Conservation (phyloP, 148 eudicot species). For the Rhododendron kiyosumense region DNA sequence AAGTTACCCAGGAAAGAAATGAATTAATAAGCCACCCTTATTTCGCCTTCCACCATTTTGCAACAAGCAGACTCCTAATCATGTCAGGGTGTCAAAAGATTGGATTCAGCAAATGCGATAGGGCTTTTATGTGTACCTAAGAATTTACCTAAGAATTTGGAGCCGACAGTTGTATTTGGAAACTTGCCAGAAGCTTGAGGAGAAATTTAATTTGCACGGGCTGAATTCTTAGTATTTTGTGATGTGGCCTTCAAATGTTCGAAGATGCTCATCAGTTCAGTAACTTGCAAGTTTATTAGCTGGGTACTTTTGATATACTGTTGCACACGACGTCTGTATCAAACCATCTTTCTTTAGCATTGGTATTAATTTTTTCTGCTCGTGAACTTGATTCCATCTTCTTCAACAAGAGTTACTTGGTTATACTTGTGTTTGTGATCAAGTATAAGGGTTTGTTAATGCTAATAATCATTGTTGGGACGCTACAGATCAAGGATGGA, state of each 20-base stretch:
- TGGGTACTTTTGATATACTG: too few species aligned
- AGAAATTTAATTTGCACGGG: neutral
- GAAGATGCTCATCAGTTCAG: neutral
- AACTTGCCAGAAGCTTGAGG: neutral
- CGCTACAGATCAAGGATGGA: slow-evolving; percentile 54
- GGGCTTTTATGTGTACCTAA: neutral
- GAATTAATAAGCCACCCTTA: neutral
- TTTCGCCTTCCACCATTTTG: neutral
- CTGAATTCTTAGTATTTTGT: neutral
- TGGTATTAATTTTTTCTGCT: neutral
- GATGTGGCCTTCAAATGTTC: neutral
- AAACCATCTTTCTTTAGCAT: neutral
- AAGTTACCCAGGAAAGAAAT: neutral
- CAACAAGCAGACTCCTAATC: neutral
- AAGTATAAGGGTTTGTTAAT: neutral
- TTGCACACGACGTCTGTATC: neutral
- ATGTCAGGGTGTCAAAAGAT: neutral
- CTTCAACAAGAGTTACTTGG: neutral
- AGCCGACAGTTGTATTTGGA: neutral
- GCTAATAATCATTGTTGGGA: neutral
- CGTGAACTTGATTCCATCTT: neutral
- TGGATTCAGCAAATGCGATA: neutral
- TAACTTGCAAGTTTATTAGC: neutral
- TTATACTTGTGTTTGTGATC: neutral
- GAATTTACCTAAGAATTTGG: neutral